Percentiles rank a stretch among this genome's conserved stretches.
Conservation (phyloP, 192 early-diverging fungal genomes). For the Umbelopsis sp. region DNA sequence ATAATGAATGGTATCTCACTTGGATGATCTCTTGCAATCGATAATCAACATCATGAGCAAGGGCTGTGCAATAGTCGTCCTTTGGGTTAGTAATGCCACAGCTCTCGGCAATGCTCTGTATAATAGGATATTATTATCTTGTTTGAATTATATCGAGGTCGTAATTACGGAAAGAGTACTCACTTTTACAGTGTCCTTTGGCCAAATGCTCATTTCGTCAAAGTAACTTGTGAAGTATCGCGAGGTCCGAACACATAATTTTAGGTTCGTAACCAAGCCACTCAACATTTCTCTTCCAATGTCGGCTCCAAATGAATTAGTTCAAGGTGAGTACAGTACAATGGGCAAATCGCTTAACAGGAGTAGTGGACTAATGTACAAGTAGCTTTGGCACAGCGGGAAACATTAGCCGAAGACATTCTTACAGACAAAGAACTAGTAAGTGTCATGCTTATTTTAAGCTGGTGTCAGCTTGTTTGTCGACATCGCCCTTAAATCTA, state of each 20-base stretch:
- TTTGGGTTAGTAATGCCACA: constrained; percentile 81
- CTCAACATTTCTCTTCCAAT: not conserved
- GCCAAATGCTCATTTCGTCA: constrained; percentile 46
- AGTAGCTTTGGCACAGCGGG: constrained; percentile 48
- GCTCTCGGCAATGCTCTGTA: constrained; percentile 80
- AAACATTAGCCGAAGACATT: constrained; percentile 55
- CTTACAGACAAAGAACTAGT: constrained; percentile 61
- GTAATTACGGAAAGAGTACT: constrained; percentile 6
- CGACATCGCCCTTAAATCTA: too few relatives aligned
- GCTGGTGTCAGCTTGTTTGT: not conserved
- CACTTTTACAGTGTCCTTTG: constrained; percentile 61
- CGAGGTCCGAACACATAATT: not conserved
- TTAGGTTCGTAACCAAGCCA: not conserved
- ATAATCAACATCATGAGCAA: constrained; percentile 95
- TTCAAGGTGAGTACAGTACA: not conserved
- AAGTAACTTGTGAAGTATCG: not conserved
- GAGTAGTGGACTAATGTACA: not conserved
- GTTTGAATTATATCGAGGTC: constrained; percentile 6
- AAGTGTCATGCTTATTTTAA: not conserved
- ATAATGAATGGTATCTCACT: constrained; percentile 36
- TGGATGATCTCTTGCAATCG: constrained; percentile 89
- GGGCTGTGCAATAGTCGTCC: constrained; percentile 80
- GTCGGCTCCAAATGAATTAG: not conserved
- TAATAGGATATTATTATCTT: not conserved
- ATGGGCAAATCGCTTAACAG: not conserved